These are phyloP conservation scores for Friedmanniomyces simplex DNA, from an alignment of 495 filamentous ascomycete species.

Conservation along the genomic window DNA sequence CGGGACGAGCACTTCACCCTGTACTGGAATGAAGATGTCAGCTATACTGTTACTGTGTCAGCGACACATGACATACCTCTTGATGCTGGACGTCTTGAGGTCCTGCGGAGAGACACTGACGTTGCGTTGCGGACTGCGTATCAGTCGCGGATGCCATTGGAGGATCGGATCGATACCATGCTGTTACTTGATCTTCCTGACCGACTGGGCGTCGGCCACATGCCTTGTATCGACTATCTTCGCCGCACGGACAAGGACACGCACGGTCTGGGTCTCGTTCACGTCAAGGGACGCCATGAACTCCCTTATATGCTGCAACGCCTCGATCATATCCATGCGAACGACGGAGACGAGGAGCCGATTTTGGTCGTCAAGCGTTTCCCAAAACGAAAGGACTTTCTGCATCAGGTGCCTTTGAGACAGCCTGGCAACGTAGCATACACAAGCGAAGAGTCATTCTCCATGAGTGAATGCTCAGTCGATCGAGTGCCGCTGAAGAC, in stretches of 20 bases:
- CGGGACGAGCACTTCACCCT: constrained; percentile 29
- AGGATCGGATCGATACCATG: background rate
- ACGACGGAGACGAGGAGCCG: too few relatives aligned
- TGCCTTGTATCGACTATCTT: background rate
- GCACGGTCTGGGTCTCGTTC: background rate
- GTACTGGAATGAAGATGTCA: constrained; percentile 36
- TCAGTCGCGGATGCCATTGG: background rate
- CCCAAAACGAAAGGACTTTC: constrained; percentile 50
- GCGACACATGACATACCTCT: background rate
- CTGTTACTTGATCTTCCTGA: background rate
- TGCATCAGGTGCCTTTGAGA: constrained; percentile 34
- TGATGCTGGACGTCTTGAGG: background rate
- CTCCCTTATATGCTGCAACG: background rate
- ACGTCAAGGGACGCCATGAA: background rate
- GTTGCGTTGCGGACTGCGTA: background rate
- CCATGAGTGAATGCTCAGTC: constrained; percentile 31
- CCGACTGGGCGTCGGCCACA: too few relatives aligned
- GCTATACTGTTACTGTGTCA: background rate
- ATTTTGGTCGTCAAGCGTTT: constrained; percentile 32
- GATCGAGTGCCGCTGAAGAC: constrained; percentile 51
- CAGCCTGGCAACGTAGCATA: constrained; percentile 19
- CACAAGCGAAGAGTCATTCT: constrained; percentile 18
- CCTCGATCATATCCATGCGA: background rate
- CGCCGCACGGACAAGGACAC: background rate
- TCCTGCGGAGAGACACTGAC: background rate